Conservation (phyloP, 352 stramenopile genomes). For the Blastocystis sp. region DNA sequence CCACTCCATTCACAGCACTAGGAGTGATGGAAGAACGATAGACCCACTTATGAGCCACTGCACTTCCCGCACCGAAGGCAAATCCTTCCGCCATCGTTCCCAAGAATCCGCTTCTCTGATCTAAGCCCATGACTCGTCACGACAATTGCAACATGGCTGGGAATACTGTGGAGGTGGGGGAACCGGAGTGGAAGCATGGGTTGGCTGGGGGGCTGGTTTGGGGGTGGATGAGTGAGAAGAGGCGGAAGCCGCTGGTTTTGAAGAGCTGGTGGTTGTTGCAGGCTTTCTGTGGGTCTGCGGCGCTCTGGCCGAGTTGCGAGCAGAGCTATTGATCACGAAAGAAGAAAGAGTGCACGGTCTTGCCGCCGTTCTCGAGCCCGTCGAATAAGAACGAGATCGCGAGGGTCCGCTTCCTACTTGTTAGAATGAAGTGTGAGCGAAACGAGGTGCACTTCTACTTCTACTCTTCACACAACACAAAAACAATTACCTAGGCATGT, state of each 20-base stretch:
- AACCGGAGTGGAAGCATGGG: not conserved
- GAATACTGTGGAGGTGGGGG: not conserved
- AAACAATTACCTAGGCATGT: not conserved
- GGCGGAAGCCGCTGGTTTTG: not conserved
- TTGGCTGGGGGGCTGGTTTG: not conserved
- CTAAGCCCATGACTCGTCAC: not conserved
- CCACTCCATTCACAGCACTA: constrained; percentile 53
- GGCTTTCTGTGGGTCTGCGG: not conserved
- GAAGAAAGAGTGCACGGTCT: not conserved
- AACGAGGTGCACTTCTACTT: not conserved
- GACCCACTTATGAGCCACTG: constrained; percentile 38
- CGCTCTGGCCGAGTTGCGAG: constrained; percentile 17
- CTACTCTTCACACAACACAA: not conserved
- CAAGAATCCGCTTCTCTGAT: constrained; percentile 51
- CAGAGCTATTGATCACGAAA: not conserved
- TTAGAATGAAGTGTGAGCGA: not conserved
- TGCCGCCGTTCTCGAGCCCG: not conserved
- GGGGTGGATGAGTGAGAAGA: not conserved
- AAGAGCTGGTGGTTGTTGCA: not conserved
- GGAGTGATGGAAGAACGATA: not conserved
- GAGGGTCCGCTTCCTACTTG: not conserved
- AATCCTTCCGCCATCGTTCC: constrained; percentile 41
- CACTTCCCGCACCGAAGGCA: constrained; percentile 65
- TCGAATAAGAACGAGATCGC: constrained; percentile 18
- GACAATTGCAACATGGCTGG: not conserved